Conservation (phyloP, 176 grass and related monocot species). For the Guadua angustifolia region DNA sequence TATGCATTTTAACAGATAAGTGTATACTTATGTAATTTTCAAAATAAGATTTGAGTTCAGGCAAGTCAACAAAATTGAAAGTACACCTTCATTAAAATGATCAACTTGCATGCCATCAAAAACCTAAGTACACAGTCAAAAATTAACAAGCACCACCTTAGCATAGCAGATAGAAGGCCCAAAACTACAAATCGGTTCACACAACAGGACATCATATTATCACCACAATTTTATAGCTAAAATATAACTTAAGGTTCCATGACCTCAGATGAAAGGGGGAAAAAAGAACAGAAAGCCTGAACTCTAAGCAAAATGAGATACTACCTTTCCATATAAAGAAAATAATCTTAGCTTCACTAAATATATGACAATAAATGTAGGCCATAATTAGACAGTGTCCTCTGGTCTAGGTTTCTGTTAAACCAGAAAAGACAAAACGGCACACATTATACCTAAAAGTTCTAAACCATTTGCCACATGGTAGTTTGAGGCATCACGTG, state of each 20-base stretch:
- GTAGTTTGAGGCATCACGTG: neutral
- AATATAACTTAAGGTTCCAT: neutral
- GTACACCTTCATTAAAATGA: neutral
- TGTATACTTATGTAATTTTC: neutral
- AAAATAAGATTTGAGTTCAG: slow-evolving; percentile 1
- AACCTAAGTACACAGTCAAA: neutral
- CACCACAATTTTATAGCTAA: neutral
- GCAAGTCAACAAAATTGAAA: neutral
- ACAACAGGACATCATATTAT: slow-evolving; percentile 4
- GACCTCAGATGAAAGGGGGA: neutral
- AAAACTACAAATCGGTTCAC: neutral
- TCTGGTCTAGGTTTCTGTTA: neutral
- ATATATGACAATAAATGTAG: neutral
- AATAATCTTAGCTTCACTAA: neutral
- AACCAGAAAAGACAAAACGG: neutral
- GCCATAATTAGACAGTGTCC: neutral
- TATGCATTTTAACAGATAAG: slow-evolving; percentile 22
- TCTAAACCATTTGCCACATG: neutral
- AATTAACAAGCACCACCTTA: slow-evolving; percentile 4
- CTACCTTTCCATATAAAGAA: neutral
- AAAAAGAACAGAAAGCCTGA: neutral
- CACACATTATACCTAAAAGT: neutral
- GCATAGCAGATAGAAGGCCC: neutral
- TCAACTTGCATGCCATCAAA: neutral
- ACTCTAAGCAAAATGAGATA: neutral